These are phyloP conservation scores for Boletus semigastroideus DNA, from an alignment of 1,284 basidiomycete species.

Conservation along the genomic window DNA sequence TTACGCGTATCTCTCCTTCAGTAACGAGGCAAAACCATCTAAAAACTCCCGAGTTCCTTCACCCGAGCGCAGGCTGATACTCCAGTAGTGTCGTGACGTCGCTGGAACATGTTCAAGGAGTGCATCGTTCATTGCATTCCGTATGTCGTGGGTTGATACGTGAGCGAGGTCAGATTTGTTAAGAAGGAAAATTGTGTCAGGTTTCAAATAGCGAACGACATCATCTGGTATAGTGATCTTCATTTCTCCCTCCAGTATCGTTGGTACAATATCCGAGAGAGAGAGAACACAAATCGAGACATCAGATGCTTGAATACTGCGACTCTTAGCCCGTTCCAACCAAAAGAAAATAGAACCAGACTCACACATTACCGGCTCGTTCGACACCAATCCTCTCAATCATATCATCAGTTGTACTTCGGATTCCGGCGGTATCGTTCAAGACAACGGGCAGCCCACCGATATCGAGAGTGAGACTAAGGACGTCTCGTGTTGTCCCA, in stretches of 20 bases:
- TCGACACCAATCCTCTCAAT: slow-evolving; percentile 85
- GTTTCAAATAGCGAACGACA: slow-evolving; percentile 48
- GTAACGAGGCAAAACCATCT: slow-evolving; percentile 48
- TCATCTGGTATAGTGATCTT: slow-evolving; percentile 43
- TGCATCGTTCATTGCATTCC: slow-evolving; percentile 5
- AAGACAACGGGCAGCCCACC: slow-evolving; percentile 79
- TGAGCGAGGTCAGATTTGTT: slow-evolving; percentile 71
- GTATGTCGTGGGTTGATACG: slow-evolving; percentile 8
- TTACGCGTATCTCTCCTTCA: slow-evolving; percentile 54
- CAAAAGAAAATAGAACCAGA: background rate
- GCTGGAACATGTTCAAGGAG: slow-evolving; percentile 2
- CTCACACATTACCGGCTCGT: slow-evolving; percentile 65
- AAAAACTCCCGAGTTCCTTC: slow-evolving; percentile 60
- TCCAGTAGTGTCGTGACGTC: slow-evolving; percentile 42
- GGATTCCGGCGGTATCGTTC: slow-evolving; percentile 83
- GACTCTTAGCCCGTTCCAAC: slow-evolving; percentile 5
- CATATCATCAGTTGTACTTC: slow-evolving; percentile 60
- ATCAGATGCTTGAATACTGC: slow-evolving; percentile 65
- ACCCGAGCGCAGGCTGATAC: slow-evolving; percentile 60
- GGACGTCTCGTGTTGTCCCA: slow-evolving; percentile 85
- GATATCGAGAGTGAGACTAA: slow-evolving; percentile 84
- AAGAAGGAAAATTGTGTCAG: slow-evolving; percentile 61
- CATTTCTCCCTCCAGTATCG: slow-evolving; percentile 11
- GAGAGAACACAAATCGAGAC: slow-evolving; percentile 78
- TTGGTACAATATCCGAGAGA: slow-evolving; percentile 48